Conservation (phyloP, 768 basidiomycete genomes). For the Crepidotus variabilis region DNA sequence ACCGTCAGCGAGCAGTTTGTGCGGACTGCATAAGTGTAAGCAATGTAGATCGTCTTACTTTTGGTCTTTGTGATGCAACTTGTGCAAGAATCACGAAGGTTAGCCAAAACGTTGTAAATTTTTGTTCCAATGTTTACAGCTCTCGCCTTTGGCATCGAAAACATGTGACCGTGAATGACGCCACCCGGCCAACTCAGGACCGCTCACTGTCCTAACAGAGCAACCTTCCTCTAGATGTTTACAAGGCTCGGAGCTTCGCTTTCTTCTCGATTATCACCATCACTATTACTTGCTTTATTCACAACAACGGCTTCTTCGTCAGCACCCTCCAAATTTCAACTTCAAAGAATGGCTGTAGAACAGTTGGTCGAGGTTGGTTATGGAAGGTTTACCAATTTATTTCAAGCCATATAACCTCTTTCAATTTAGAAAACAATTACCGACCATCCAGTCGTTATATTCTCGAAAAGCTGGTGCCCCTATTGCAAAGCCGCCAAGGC, state of each 20-base stretch:
- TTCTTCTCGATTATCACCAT: constrained; percentile 23
- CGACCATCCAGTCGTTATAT: constrained; percentile 50
- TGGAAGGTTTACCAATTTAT: neutral
- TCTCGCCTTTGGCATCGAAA: neutral
- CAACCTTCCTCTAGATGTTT: constrained; percentile 17
- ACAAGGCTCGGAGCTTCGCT: constrained; percentile 21
- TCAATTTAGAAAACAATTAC: constrained; percentile 41
- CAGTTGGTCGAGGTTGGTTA: constrained; percentile 40
- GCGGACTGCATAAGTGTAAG: too few species aligned
- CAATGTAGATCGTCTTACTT: too few species aligned
- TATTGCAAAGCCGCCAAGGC: constrained; percentile 48
- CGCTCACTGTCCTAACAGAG: neutral
- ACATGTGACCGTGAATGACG: neutral
- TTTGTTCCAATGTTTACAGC: too few species aligned
- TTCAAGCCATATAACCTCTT: too few species aligned
- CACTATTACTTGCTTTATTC: constrained; percentile 24
- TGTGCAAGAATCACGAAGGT: too few species aligned
- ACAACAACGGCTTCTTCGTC: constrained; percentile 28
- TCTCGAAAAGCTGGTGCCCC: constrained; percentile 58
- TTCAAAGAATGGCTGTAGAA: constrained; percentile 30
- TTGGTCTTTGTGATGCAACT: too few species aligned
- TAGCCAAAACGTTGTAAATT: too few species aligned
- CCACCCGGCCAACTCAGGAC: neutral
- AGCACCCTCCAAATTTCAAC: constrained; percentile 19
- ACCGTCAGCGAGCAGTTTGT: too few species aligned